phyloP scores from a whole-genome alignment of 139 green algal species.

The Spirogloea muscicola region DNA sequence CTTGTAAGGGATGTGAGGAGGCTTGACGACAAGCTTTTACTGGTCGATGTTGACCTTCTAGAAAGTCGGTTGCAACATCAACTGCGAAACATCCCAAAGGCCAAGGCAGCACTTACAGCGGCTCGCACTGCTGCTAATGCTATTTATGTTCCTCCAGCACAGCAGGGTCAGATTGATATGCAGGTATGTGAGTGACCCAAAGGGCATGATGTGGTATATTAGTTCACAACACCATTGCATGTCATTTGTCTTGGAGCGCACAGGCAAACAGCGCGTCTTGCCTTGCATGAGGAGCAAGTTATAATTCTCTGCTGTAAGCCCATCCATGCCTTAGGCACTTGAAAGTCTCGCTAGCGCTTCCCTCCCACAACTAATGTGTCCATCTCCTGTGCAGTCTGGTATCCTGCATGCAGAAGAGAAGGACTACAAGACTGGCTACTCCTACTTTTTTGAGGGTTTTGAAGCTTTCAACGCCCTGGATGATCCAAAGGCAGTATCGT shows the following conservation, averaged over 20 bases:
- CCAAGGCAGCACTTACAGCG: slow-evolving; percentile 87
- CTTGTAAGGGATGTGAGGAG: slow-evolving; percentile 92
- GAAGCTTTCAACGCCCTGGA: slow-evolving; percentile 80
- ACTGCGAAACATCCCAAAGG: slow-evolving; percentile 88
- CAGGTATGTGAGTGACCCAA: too few species aligned
- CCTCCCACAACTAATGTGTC: not conserved
- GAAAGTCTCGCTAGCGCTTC: not conserved
- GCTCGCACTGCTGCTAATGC: slow-evolving; percentile 90
- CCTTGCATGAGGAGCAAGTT: too few species aligned
- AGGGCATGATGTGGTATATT: too few species aligned
- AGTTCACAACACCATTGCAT: too few species aligned
- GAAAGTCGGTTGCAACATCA: slow-evolving; percentile 86
- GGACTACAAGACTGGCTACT: slow-evolving; percentile 98
- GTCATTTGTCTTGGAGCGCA: too few species aligned
- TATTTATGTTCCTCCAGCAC: slow-evolving; percentile 88
- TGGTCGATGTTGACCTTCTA: slow-evolving; percentile 97
- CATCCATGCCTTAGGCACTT: too few species aligned
- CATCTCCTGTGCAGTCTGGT: slow-evolving; percentile 83
- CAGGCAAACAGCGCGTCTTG: too few species aligned
- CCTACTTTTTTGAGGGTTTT: slow-evolving; percentile 98
- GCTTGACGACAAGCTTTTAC: slow-evolving; percentile 97
- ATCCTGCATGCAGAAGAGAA: slow-evolving; percentile 95
- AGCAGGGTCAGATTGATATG: slow-evolving; percentile 72
- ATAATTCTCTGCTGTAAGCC: too few species aligned
- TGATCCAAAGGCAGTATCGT: slow-evolving; percentile 68